Conservation (phyloP, 768 basidiomycete genomes). For the Naematelia encephala region DNA sequence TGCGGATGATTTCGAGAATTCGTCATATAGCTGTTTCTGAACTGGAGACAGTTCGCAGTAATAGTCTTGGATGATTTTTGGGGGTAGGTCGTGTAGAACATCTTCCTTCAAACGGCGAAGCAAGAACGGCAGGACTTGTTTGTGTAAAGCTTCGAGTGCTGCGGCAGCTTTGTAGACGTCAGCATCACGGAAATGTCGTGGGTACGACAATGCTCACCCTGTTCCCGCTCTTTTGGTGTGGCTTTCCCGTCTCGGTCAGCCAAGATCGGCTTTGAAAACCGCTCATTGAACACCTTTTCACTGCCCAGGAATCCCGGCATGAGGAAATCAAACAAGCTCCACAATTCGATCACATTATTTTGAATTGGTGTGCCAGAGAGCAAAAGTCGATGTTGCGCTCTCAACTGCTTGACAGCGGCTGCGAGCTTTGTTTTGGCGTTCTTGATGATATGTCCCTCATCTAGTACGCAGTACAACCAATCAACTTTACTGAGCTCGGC, state of each 20-base stretch:
- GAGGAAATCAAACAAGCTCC: constrained; percentile 98
- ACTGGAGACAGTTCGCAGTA: constrained; percentile 95
- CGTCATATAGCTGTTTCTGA: constrained; percentile 91
- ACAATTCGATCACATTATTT: constrained; percentile 95
- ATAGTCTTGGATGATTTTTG: constrained; percentile 99
- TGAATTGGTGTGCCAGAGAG: constrained; percentile 97
- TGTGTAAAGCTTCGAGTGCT: constrained; percentile 92
- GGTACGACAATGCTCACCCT: constrained; percentile 60
- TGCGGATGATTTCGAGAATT: constrained; percentile 79
- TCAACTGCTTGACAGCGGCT: constrained; percentile 86
- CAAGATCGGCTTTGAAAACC: constrained; percentile 92
- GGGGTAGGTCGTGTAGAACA: constrained; percentile 89
- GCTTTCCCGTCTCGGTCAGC: constrained; percentile 89
- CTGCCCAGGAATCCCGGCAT: constrained; percentile 99
- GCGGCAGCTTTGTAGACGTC: constrained; percentile 64
- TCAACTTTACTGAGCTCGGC: constrained; percentile 65
- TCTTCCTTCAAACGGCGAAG: constrained; percentile 95
- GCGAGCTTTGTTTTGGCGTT: constrained; percentile 97
- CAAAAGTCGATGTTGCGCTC: constrained; percentile 87
- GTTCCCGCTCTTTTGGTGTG: constrained; percentile 81
- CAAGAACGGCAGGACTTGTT: constrained; percentile 98
- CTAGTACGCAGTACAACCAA: constrained; percentile 95
- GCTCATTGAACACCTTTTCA: constrained; percentile 87
- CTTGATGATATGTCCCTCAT: constrained; percentile 98
- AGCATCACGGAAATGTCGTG: background rate